Percentiles rank a stretch among this genome's conserved stretches.
Conservation (phyloP, 2,329 filamentous ascomycete species). For the Trichoderma endophyticum region DNA sequence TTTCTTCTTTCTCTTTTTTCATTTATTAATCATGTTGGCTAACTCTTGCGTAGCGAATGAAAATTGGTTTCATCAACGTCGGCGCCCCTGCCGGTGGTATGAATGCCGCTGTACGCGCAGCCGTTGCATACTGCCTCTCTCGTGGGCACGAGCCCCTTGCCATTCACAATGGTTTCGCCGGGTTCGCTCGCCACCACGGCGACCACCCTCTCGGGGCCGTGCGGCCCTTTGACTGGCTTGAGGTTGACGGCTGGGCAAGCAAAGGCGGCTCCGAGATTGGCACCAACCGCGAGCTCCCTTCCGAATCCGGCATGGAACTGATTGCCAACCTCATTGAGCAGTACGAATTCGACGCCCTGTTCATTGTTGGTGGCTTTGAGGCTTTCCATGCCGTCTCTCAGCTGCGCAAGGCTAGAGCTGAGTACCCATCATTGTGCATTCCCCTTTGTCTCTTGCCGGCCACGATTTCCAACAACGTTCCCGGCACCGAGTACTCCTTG, state of each 20-base stretch:
- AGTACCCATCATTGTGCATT: slow-evolving; percentile 85
- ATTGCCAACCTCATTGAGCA: slow-evolving; percentile 80
- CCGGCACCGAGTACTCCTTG: slow-evolving; percentile 93
- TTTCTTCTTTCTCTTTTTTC: not conserved
- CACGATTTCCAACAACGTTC: slow-evolving; percentile 99
- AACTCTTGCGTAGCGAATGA: slow-evolving; percentile 64
- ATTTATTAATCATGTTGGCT: not conserved
- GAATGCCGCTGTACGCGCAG: slow-evolving; percentile 93
- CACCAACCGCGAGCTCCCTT: slow-evolving; percentile 89
- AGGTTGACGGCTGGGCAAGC: slow-evolving; percentile 92
- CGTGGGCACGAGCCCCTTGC: slow-evolving; percentile 90
- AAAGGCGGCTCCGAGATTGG: slow-evolving; percentile 97
- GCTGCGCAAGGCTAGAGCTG: slow-evolving; percentile 72
- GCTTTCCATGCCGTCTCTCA: slow-evolving; percentile 91
- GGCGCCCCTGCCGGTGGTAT: slow-evolving; percentile 96
- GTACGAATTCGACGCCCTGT: slow-evolving; percentile 87
- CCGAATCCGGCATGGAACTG: slow-evolving; percentile 76
- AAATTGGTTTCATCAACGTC: slow-evolving; percentile 93
- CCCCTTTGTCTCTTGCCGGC: slow-evolving; percentile 88
- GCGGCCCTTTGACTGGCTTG: slow-evolving; percentile 83
- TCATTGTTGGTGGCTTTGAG: slow-evolving; percentile 93
- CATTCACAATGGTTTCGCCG: slow-evolving; percentile 95
- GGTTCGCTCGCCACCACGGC: slow-evolving; percentile 83
- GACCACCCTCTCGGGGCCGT: slow-evolving; percentile 81
- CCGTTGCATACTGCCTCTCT: slow-evolving; percentile 86